These are phyloP conservation scores for Lathyrus oleraceus DNA, from an alignment of 306 rosid genomes.

Conservation along the genomic window DNA sequence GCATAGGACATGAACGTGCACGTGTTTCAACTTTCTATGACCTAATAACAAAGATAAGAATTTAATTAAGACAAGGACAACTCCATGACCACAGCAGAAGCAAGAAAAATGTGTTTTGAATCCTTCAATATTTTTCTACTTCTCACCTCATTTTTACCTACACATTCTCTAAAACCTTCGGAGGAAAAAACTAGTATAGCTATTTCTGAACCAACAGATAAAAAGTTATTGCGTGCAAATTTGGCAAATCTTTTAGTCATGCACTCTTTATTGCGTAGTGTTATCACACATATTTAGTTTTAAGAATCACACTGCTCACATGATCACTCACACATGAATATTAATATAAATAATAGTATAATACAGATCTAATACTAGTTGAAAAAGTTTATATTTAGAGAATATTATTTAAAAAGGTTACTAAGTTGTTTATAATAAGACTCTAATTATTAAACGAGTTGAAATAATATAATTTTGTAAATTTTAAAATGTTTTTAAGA, in stretches of 20 bases:
- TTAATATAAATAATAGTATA: background rate
- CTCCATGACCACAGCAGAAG: background rate
- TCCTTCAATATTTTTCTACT: slow-evolving; percentile 1
- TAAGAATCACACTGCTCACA: slow-evolving; percentile 17
- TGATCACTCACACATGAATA: background rate
- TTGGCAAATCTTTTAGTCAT: slow-evolving; percentile 17
- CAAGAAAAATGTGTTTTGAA: slow-evolving; percentile 18
- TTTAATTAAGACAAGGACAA: background rate
- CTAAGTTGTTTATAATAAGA: background rate
- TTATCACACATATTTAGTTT: background rate
- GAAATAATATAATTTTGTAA: background rate
- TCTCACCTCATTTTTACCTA: background rate
- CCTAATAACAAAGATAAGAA: background rate
- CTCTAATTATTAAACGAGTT: background rate
- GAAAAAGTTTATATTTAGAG: background rate
- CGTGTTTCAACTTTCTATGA: slow-evolving; percentile 23
- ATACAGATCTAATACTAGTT: no score
- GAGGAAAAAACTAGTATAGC: background rate
- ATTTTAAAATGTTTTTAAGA: background rate
- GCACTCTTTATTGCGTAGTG: slow-evolving; percentile 1
- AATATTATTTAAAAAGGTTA: no score
- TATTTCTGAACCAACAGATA: slow-evolving; percentile 31
- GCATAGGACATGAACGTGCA: slow-evolving; percentile 28
- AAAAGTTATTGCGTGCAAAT: slow-evolving; percentile 6
- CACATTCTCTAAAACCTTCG: background rate